phyloP scores from a whole-genome alignment of 139 green algal species.

The Chlorella sp. region DNA sequence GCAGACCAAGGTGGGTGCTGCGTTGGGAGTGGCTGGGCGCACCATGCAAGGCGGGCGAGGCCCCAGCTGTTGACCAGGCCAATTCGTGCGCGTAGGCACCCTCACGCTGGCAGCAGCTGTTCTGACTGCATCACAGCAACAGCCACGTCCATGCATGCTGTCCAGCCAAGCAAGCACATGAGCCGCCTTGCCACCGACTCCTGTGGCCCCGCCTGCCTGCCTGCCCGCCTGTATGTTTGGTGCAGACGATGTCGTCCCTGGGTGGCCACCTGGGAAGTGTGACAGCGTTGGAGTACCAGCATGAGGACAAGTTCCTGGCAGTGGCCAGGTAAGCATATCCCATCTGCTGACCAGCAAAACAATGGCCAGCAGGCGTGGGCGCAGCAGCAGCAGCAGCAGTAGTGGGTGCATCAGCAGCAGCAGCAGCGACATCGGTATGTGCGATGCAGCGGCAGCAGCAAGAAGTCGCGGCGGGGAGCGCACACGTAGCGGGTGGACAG shows the following conservation, averaged over 20 bases:
- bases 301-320: conserved; percentile 47
- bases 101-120: too few relatives aligned
- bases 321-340: conserved; percentile 10
- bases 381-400: not conserved
- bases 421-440: not conserved
- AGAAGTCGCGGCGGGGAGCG: too few relatives aligned
- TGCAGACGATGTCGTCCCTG: not conserved
- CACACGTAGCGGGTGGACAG: too few relatives aligned
- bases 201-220: not conserved
- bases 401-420: not conserved
- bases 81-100: not conserved
- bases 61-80: not conserved
- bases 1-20: conserved; percentile 24
- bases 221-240: not conserved
- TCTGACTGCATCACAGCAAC: too few relatives aligned
- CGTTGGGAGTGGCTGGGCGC: not conserved
- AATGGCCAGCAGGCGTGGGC: not conserved
- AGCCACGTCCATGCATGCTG: too few relatives aligned
- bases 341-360: not conserved
- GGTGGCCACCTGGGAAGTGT: conserved; percentile 12
- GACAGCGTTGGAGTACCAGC: conserved; percentile 31
- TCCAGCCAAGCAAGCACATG: too few relatives aligned
- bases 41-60: not conserved
- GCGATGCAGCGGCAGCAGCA: too few relatives aligned
- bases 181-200: not conserved